Percentiles rank a stretch among this genome's conserved stretches.
These are phyloP conservation scores for Aspergillus ruber DNA, from an alignment of 2,329 filamentous ascomycete species.

Conservation along the genomic window DNA sequence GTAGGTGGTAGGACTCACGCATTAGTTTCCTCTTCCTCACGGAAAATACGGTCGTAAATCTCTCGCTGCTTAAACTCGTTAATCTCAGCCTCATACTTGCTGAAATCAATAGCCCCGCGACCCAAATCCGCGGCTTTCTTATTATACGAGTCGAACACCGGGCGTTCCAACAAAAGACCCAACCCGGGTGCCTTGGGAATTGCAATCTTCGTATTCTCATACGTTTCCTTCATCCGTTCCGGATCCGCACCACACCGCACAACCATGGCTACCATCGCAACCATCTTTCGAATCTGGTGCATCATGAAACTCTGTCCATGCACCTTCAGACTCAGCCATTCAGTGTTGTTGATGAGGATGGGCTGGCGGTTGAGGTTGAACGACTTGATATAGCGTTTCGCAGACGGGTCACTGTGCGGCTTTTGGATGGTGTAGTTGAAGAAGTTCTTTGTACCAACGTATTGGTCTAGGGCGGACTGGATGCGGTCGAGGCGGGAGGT, in stretches of 20 bases:
- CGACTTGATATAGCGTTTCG: conserved; percentile 86
- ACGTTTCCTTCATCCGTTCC: conserved; percentile 66
- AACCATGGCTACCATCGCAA: conserved; percentile 79
- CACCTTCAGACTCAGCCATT: conserved; percentile 93
- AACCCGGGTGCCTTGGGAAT: conserved; percentile 92
- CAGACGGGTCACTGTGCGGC: conserved; percentile 68
- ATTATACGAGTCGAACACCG: conserved; percentile 89
- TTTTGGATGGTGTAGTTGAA: conserved; percentile 98
- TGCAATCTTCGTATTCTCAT: conserved; percentile 64
- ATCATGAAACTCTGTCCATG: conserved; percentile 99
- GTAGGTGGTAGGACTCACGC: conserved; percentile 54
- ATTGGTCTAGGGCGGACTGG: conserved; percentile 66
- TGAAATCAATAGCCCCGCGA: conserved; percentile 69
- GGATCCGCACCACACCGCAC: conserved; percentile 76
- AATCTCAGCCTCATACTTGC: conserved; percentile 69
- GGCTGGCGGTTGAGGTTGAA: conserved; percentile 72
- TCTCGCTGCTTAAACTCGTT: conserved; percentile 83
- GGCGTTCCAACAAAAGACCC: conserved; percentile 79
- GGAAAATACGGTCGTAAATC: conserved; percentile 88
- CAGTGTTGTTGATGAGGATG: conserved; percentile 80
- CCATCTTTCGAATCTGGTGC: conserved; percentile 99
- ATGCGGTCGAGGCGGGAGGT: conserved; percentile 65
- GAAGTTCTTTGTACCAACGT: conserved; percentile 81
- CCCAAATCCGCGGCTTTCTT: conserved; percentile 59
- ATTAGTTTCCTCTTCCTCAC: conserved; percentile 79